These are phyloP conservation scores for Colletotrichum sp. DNA, from an alignment of 2,329 filamentous ascomycete species.

Conservation along the genomic window DNA sequence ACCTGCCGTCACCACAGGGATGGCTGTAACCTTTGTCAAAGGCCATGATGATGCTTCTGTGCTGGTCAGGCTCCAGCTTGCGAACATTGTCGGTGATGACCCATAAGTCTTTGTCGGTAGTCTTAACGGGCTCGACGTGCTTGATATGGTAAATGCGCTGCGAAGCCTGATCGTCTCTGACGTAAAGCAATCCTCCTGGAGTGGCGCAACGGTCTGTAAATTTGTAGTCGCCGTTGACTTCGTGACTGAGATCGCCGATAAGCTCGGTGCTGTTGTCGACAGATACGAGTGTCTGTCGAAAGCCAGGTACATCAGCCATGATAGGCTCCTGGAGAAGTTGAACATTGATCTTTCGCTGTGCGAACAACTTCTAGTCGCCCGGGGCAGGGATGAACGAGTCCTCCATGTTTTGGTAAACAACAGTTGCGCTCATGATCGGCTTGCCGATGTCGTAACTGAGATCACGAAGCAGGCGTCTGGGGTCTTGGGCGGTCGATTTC, in stretches of 20 bases:
- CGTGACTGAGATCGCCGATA: not conserved
- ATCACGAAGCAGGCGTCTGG: not conserved
- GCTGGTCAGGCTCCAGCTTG: slow-evolving; percentile 3
- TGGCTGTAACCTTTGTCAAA: not conserved
- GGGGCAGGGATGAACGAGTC: not conserved
- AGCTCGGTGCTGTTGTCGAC: not conserved
- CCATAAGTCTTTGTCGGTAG: slow-evolving; percentile 3
- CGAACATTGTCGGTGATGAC: not conserved
- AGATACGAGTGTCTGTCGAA: not conserved
- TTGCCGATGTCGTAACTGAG: not conserved
- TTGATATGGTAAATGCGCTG: not conserved
- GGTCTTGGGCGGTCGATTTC: not conserved
- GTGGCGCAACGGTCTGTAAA: slow-evolving; percentile 4
- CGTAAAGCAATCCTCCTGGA: not conserved
- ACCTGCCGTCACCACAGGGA: not conserved
- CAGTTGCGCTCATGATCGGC: not conserved
- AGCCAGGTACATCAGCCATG: not conserved
- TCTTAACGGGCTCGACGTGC: not conserved
- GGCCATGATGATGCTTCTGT: not conserved
- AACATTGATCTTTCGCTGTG: not conserved
- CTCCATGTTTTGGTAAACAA: not conserved
- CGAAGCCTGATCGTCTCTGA: not conserved
- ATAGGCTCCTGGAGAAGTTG: not conserved
- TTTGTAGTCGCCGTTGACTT: not conserved
- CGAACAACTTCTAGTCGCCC: slow-evolving; percentile 11